These are phyloP conservation scores for Sparassis latifolia DNA, from an alignment of 1,284 basidiomycete species.

Conservation along the genomic window DNA sequence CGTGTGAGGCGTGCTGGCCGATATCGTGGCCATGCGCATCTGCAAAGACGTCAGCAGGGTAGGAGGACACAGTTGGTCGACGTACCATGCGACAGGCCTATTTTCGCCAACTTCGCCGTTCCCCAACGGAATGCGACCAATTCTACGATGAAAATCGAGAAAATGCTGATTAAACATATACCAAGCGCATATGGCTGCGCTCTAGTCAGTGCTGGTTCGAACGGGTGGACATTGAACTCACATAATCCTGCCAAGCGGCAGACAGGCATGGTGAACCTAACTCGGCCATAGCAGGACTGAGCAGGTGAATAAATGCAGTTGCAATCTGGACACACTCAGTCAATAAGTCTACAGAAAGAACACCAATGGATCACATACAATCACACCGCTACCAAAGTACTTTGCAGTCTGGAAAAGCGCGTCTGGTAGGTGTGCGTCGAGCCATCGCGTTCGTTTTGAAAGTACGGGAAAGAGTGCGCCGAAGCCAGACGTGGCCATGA, in stretches of 20 bases:
- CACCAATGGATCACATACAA: slow-evolving; percentile 38
- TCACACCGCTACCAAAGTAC: slow-evolving; percentile 93
- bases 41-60: neutral
- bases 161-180: slow-evolving; percentile 75
- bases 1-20: slow-evolving; percentile 30
- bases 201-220: no score
- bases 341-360: no score
- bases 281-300: slow-evolving; percentile 72
- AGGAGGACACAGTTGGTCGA: neutral
- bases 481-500: slow-evolving; percentile 58
- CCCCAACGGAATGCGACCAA: slow-evolving; percentile 81
- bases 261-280: slow-evolving; percentile 69
- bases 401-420: slow-evolving; percentile 81
- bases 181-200: slow-evolving; percentile 73
- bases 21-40: slow-evolving; percentile 63
- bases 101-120: slow-evolving; percentile 50
- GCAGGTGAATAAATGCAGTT: slow-evolving; percentile 86
- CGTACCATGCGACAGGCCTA: slow-evolving; percentile 53
- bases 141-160: slow-evolving; percentile 80
- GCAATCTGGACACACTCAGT: slow-evolving; percentile 54
- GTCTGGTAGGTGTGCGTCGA: slow-evolving; percentile 51
- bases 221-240: slow-evolving; percentile 30
- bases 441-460: slow-evolving; percentile 49
- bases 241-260: slow-evolving; percentile 68
- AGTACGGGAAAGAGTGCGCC: slow-evolving; percentile 85